A percentile compares a stretch with the other conserved stretches of the same genome.
These are phyloP conservation scores for Jimgerdemannia flammicorona DNA, from an alignment of 192 early-diverging fungal genomes.

Conservation along the genomic window DNA sequence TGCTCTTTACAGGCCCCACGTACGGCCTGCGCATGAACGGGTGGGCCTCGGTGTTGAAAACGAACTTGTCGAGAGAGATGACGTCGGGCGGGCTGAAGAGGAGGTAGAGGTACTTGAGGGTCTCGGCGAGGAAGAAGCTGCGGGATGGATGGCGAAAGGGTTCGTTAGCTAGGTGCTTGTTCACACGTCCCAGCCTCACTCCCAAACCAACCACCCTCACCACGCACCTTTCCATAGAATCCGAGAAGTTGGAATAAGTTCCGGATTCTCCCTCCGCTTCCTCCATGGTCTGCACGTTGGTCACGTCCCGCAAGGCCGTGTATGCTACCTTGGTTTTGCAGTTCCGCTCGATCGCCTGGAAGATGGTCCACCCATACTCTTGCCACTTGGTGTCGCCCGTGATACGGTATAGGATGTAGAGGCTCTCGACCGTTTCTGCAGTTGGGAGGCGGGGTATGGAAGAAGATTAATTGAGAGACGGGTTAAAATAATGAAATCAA, in stretches of 20 bases:
- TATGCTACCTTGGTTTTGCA: slow-evolving; percentile 47
- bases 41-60: slow-evolving; percentile 75
- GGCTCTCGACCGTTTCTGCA: slow-evolving; percentile 67
- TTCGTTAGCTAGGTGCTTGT: no score
- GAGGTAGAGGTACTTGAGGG: slow-evolving; percentile 69
- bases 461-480: slow-evolving; percentile 25
- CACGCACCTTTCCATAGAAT: slow-evolving; percentile 43
- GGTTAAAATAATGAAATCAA: slow-evolving; percentile 21
- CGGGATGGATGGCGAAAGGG: no score
- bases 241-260: not conserved
- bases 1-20: no score
- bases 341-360: slow-evolving; percentile 39
- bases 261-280: not conserved
- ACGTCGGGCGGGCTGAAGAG: slow-evolving; percentile 52
- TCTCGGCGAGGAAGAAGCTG: slow-evolving; percentile 66
- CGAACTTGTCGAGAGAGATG: slow-evolving; percentile 51
- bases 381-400: slow-evolving; percentile 65
- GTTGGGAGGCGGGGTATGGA: not conserved
- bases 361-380: slow-evolving; percentile 69
- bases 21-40: slow-evolving; percentile 52
- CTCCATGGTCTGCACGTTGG: not conserved
- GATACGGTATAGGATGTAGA: slow-evolving; percentile 69
- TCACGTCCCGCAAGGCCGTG: slow-evolving; percentile 37
- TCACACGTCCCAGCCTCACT: not conserved
- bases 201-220: not conserved